A percentile compares a stretch with the other conserved stretches of the same genome.
These are phyloP conservation scores for Chaetomiaceae sp. DNA, from an alignment of 2,329 filamentous ascomycete genomes.

Conservation along the genomic window DNA sequence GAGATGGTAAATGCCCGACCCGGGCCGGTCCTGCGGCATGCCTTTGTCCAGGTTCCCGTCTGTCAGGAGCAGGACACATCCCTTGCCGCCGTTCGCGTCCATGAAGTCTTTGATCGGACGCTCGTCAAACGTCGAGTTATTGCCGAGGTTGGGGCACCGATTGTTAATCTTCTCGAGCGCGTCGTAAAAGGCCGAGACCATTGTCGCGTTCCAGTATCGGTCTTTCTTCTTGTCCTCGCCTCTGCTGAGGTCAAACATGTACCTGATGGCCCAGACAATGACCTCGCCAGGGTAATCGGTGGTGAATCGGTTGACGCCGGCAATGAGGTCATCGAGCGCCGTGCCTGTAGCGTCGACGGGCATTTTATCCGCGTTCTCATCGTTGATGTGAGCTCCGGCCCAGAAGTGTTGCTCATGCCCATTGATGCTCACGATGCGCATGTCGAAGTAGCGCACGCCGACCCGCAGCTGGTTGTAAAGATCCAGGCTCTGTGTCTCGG, in stretches of 20 bases:
- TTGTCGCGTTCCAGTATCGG: no score
- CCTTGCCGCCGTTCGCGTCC: conserved; percentile 29
- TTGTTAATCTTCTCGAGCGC: no score
- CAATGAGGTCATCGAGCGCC: conserved; percentile 38
- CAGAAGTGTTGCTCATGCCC: conserved; percentile 36
- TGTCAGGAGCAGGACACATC: conserved; percentile 32
- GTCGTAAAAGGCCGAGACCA: no score
- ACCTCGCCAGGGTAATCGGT: conserved; percentile 39
- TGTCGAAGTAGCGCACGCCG: conserved; percentile 40
- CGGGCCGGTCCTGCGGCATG: not conserved
- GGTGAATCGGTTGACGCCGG: conserved; percentile 42
- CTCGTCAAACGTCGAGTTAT: conserved; percentile 20
- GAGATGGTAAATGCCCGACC: no score
- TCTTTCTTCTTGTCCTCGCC: no score
- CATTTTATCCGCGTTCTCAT: conserved; percentile 24
- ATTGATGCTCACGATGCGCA: conserved; percentile 28
- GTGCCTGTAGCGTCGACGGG: conserved; percentile 44
- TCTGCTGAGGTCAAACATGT: conserved; percentile 17
- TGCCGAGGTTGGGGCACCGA: conserved; percentile 11
- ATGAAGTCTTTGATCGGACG: conserved; percentile 25
- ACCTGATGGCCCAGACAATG: conserved; percentile 42
- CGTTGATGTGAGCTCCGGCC: conserved; percentile 25
- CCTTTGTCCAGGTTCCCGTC: conserved; percentile 11
- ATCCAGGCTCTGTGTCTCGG: conserved; percentile 36
- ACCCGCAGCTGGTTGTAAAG: conserved; percentile 36